Conservation (phyloP, 2,329 filamentous ascomycete species). For the Fusarium sororula region DNA sequence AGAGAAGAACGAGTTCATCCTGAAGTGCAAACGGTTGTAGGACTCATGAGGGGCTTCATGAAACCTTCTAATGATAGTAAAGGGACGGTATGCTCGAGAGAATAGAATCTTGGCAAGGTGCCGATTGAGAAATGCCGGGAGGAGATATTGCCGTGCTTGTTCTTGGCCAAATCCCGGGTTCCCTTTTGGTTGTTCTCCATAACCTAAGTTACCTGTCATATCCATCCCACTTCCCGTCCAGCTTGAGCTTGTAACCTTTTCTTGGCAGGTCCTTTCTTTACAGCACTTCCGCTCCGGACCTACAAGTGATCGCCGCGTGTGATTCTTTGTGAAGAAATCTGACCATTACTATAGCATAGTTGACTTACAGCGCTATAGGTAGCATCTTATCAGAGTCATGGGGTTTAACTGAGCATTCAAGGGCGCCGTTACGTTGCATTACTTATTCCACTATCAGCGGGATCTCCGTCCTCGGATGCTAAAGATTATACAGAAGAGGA, state of each 20-base stretch:
- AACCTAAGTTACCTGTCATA: not conserved
- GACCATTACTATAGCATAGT: not conserved
- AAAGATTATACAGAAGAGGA: not conserved
- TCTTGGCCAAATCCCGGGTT: not conserved
- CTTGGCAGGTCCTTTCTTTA: not conserved
- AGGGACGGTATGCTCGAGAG: not conserved
- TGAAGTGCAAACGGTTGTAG: not conserved
- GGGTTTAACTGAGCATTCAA: not conserved
- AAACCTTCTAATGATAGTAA: not conserved
- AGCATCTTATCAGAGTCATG: not conserved
- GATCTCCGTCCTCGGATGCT: not conserved
- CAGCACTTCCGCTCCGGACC: rapidly evolving
- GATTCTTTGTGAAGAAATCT: not conserved
- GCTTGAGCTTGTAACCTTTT: not conserved
- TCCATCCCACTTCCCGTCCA: not conserved
- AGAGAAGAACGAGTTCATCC: not conserved
- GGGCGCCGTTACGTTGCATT: not conserved
- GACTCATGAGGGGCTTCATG: not conserved
- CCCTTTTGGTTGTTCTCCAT: not conserved
- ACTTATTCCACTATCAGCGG: not conserved
- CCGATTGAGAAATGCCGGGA: not conserved
- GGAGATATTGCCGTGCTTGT: not conserved
- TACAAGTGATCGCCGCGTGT: not conserved
- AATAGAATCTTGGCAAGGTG: not conserved
- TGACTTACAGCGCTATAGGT: not conserved